Evolutionary conservation across 1,284 basidiomycete genomes (phyloP).

Genomic region (Cryptococcus sp.): DNA sequence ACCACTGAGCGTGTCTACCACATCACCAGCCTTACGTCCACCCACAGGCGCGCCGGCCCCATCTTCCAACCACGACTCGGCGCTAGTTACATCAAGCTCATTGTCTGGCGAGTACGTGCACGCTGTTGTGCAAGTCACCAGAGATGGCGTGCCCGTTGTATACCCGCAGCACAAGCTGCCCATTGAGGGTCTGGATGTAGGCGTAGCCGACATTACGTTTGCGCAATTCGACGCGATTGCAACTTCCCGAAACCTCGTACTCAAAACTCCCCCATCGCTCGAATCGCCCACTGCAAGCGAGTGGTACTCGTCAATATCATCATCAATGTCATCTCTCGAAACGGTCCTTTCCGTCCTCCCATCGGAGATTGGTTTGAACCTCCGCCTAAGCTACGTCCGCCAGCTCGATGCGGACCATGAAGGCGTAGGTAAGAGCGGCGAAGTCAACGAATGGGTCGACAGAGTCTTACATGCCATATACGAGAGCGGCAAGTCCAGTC

Average conservation of each 20-base stretch:
- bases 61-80: conserved; percentile 31
- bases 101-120: conserved; percentile 85
- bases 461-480: conserved; percentile 78
- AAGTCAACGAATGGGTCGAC: conserved; percentile 80
- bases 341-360: conserved; percentile 76
- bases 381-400: conserved; percentile 71
- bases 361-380: conserved; percentile 68
- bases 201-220: conserved; percentile 78
- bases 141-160: conserved; percentile 82
- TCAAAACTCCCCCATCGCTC: conserved; percentile 32
- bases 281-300: conserved; percentile 46
- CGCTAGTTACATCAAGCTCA: conserved; percentile 51
- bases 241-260: conserved; percentile 56
- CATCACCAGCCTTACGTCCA: conserved; percentile 43
- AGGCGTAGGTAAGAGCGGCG: conserved; percentile 58
- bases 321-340: conserved; percentile 69
- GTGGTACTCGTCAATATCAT: conserved; percentile 62
- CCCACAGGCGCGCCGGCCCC: conserved; percentile 17
- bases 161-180: conserved; percentile 74
- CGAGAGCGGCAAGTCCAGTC: conserved; percentile 57
- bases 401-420: conserved; percentile 58
- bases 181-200: conserved; percentile 70
- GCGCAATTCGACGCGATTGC: conserved; percentile 76
- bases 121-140: conserved; percentile 85
- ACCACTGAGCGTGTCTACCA: conserved; percentile 47